Base-by-base conservation (phyloP, 805 yeast genomes). In the Suhomyces prunicola region DNA sequence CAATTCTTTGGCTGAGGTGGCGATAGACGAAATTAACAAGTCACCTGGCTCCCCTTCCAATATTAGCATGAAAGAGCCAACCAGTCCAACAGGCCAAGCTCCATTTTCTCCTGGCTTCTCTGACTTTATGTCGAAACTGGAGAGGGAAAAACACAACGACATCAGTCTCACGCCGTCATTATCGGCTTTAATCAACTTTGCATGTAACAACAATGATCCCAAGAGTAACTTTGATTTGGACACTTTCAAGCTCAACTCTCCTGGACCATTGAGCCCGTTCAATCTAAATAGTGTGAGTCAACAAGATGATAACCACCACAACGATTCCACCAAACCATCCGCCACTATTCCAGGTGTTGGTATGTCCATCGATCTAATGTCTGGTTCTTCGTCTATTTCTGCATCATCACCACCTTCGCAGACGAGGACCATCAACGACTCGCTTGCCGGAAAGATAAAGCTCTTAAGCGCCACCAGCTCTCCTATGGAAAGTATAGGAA, bases 131-230 rank as follows among this genome's bases (percentile, higher is more conserved):
- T 23, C 41, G 39, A 15, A 13, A 7, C 24, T 17, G 27, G 44
- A 47, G 10, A 19, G 26, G 10, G 50, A 45, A 12, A 15, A 17
- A 10, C 12, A 39, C 19, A 19, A 54, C 6, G 67, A 70, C 33
- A 48, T 68, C 41, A 64, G 67, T 45, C 55, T 72, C 23, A 70
- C 75, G 12, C 77, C 77, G 1, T 67, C 74, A 3, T 60, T 73
- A n/a, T 65, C 76, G 3, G 77, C 76, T 1, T 58, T 73, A 22
- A 68, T 73, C 31, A 71, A 65, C 51, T 65, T 64, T 51, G 76
- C 74, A 5, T 68, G 70, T 52, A 62, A 63, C 6, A 59, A 53
- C 19, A 70, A 70, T 17, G 62, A 54, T 5, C 54, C 57, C 3
- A 54, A 53, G 15, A 29, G 52, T 10, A n/a, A 46, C 8, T 54